phyloP scores from a whole-genome alignment of 192 early-diverging fungal species.

The Gorgonomyces haynaldii region DNA sequence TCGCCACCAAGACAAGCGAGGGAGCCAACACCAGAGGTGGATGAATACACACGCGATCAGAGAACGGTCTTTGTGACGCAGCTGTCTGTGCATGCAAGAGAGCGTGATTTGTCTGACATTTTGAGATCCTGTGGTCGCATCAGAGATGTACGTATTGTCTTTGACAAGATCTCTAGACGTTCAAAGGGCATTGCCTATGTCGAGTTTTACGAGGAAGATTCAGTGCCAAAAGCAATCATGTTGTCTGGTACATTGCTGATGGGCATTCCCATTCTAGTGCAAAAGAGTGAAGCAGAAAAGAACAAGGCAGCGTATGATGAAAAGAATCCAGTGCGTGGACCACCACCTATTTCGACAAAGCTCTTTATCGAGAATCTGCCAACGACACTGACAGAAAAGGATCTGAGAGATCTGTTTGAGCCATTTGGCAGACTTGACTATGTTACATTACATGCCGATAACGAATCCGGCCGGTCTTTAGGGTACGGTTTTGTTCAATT shows the following conservation, averaged over 20 bases:
- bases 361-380: constrained; percentile 39
- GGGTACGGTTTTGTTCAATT: constrained; percentile 75
- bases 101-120: constrained; percentile 76
- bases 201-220: constrained; percentile 81
- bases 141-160: constrained; percentile 72
- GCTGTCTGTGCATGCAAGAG: constrained; percentile 65
- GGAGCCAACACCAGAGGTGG: not conserved
- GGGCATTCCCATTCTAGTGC: constrained; percentile 87
- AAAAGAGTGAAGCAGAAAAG: constrained; percentile 87
- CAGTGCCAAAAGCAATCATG: constrained; percentile 72
- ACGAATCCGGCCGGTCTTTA: constrained; percentile 57
- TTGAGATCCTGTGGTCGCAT: constrained; percentile 67
- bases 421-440: constrained; percentile 74
- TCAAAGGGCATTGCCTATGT: constrained; percentile 94
- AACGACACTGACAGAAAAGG: constrained; percentile 41
- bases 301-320: constrained; percentile 53
- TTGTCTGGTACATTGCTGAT: constrained; percentile 78
- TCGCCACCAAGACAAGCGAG: constrained; percentile 4
- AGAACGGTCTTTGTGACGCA: constrained; percentile 95
- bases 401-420: constrained; percentile 71
- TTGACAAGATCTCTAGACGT: constrained; percentile 48
- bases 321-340: constrained; percentile 10
- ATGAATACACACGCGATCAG: constrained; percentile 63
- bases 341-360: constrained; percentile 11
- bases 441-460: constrained; percentile 67